phyloP scores from a whole-genome alignment of 2,329 filamentous ascomycete species.

The Nemania diffusa region DNA sequence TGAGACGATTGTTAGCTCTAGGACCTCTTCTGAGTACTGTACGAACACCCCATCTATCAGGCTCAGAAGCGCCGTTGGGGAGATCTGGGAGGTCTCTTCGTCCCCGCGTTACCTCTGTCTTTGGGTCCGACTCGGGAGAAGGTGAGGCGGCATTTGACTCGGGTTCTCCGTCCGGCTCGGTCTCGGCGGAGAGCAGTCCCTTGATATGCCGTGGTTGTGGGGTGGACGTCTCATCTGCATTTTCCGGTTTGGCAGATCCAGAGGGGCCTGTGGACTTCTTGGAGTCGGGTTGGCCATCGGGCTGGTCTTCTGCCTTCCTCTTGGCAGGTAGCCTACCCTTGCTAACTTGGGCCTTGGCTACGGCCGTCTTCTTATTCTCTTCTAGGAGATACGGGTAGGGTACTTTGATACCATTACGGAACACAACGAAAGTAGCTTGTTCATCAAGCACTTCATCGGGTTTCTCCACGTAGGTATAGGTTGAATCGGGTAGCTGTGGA shows the following conservation, averaged over 20 bases:
- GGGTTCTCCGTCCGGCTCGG: conserved; percentile 47
- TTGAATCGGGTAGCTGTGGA: conserved; percentile 43
- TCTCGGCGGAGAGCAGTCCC: conserved; percentile 52
- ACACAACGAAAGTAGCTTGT: conserved; percentile 45
- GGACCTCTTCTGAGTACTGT: conserved; percentile 56
- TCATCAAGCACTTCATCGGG: conserved; percentile 39
- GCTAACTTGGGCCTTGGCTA: conserved; percentile 48
- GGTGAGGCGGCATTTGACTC: conserved; percentile 50
- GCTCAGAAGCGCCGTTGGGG: conserved; percentile 55
- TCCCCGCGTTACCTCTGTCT: conserved; percentile 39
- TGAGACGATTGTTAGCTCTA: conserved; percentile 62
- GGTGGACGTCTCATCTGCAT: conserved; percentile 47
- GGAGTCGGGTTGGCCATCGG: conserved; percentile 60
- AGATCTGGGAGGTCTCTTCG: conserved; percentile 49
- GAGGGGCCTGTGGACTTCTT: conserved; percentile 57
- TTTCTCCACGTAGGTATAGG: conserved; percentile 44
- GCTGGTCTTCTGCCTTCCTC: conserved; percentile 62
- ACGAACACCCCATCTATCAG: conserved; percentile 64
- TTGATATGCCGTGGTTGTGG: conserved; percentile 55
- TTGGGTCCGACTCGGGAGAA: conserved; percentile 41
- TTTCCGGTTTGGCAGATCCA: conserved; percentile 41
- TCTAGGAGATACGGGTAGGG: conserved; percentile 50
- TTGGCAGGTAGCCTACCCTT: conserved; percentile 54
- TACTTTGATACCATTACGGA: conserved; percentile 47
- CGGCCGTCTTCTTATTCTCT: conserved; percentile 48